phyloP scores from a whole-genome alignment of 2,329 filamentous ascomycete genomes.

The Fusarium sp. region DNA sequence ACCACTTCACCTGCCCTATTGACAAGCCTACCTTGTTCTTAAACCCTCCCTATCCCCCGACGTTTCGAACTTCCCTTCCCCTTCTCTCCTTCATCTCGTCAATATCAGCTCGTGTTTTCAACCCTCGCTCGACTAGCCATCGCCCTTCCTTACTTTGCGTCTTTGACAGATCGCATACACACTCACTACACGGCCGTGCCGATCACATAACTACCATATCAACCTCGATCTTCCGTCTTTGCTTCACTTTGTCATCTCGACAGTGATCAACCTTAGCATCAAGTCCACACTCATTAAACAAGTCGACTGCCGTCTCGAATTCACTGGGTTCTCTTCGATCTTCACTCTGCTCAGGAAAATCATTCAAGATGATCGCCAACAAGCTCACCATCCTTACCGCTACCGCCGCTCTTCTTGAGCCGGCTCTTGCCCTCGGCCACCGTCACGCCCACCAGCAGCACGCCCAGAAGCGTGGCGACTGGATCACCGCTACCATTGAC shows the following conservation, averaged over 20 bases:
- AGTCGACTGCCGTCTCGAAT: slow-evolving; percentile 22
- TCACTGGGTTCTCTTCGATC: slow-evolving; percentile 16
- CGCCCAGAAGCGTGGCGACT: slow-evolving; percentile 53
- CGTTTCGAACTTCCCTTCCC: slow-evolving; percentile 35
- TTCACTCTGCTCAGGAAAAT: slow-evolving; percentile 8
- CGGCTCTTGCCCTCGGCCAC: slow-evolving; percentile 59
- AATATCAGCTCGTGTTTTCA: slow-evolving; percentile 39
- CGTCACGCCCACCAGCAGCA: slow-evolving; percentile 57
- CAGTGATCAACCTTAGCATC: slow-evolving; percentile 40
- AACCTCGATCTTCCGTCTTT: slow-evolving; percentile 37
- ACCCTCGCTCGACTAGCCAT: slow-evolving; percentile 46
- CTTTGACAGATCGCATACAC: slow-evolving; percentile 65
- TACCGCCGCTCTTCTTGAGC: slow-evolving; percentile 59
- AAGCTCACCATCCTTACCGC: slow-evolving; percentile 59
- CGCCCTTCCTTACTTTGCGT: slow-evolving; percentile 55
- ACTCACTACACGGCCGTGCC: slow-evolving; percentile 55
- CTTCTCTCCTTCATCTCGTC: slow-evolving; percentile 45
- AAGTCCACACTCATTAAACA: slow-evolving; percentile 33
- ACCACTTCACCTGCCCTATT: slow-evolving; percentile 21
- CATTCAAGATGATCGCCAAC: slow-evolving; percentile 60
- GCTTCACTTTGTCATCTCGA: slow-evolving; percentile 33
- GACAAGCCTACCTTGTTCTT: slow-evolving; percentile 38
- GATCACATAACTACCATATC: slow-evolving; percentile 41
- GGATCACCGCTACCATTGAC: slow-evolving; percentile 52
- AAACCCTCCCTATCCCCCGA: slow-evolving; percentile 41